A percentile compares a stretch with the other conserved stretches of the same genome.
Conservation (phyloP, 306 rosid genomes). For the Calophaca sinica region DNA sequence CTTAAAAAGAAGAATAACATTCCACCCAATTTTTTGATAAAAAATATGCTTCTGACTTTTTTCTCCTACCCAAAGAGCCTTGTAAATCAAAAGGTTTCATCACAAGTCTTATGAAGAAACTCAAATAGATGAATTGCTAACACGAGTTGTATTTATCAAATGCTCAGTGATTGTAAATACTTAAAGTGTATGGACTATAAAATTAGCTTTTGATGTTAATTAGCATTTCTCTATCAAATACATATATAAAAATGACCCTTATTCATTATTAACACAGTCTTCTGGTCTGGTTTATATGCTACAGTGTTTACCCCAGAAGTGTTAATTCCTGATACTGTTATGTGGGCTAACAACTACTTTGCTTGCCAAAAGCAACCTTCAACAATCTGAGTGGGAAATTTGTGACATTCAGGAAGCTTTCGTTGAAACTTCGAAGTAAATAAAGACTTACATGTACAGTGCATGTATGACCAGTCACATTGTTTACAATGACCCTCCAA, state of each 20-base stretch:
- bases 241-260: not conserved
- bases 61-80: conserved; percentile 12
- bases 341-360: conserved; percentile 6
- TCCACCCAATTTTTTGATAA: not conserved
- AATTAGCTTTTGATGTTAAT: conserved; percentile 8
- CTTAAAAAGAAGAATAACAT: not conserved
- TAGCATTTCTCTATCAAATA: conserved; percentile 24
- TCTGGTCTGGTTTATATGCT: not conserved
- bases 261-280: not conserved
- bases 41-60: not conserved
- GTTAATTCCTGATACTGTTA: conserved; percentile 10
- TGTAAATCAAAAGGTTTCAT: conserved; percentile 2
- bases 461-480: conserved; percentile 97
- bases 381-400: conserved; percentile 4
- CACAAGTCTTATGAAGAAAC: conserved; percentile 8
- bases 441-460: conserved; percentile 76
- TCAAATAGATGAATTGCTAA: conserved; percentile 31
- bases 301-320: conserved; percentile 5
- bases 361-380: conserved; percentile 38
- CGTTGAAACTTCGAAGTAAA: conserved; percentile 34
- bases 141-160: conserved; percentile 27
- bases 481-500: conserved; percentile 95
- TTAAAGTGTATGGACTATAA: not conserved
- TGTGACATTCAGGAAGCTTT: conserved; percentile 30
- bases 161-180: conserved; percentile 15